Conservation (phyloP, 192 early-diverging fungal genomes). For the Kickxella alabastrina region DNA sequence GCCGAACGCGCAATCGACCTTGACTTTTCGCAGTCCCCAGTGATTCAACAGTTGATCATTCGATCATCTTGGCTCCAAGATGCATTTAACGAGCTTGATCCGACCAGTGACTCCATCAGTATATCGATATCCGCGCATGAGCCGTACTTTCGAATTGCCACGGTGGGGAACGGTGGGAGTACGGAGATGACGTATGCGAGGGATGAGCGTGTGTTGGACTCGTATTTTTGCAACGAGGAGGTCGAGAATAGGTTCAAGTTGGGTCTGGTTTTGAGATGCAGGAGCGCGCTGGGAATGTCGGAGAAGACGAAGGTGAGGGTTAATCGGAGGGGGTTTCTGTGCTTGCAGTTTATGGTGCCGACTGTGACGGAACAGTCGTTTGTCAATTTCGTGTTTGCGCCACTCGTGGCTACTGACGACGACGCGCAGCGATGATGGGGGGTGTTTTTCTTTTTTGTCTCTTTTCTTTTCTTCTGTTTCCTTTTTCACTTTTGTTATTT, state of each 20-base stretch:
- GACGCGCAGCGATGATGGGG: no score
- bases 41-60: slow-evolving; percentile 54
- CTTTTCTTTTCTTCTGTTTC: background rate
- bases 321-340: slow-evolving; percentile 54
- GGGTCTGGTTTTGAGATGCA: slow-evolving; percentile 40
- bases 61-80: slow-evolving; percentile 54
- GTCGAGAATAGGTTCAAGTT: slow-evolving; percentile 48
- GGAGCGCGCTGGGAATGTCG: slow-evolving; percentile 52
- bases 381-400: slow-evolving; percentile 47
- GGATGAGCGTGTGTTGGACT: slow-evolving; percentile 53
- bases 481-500: background rate
- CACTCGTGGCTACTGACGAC: slow-evolving; percentile 29
- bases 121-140: slow-evolving; percentile 39
- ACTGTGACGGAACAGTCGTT: slow-evolving; percentile 47
- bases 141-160: slow-evolving; percentile 54
- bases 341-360: slow-evolving; percentile 55
- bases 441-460: background rate
- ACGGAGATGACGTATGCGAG: slow-evolving; percentile 57
- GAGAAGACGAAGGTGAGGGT: slow-evolving; percentile 54
- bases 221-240: slow-evolving; percentile 51
- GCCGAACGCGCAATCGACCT: slow-evolving; percentile 45
- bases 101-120: slow-evolving; percentile 48
- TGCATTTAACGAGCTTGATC: slow-evolving; percentile 58
- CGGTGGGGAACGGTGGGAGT: slow-evolving; percentile 49
- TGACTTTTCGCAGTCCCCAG: slow-evolving; percentile 30